Evolutionary conservation across 768 basidiomycete genomes (phyloP).

Genomic region (Sarcomyxa edulis): DNA sequence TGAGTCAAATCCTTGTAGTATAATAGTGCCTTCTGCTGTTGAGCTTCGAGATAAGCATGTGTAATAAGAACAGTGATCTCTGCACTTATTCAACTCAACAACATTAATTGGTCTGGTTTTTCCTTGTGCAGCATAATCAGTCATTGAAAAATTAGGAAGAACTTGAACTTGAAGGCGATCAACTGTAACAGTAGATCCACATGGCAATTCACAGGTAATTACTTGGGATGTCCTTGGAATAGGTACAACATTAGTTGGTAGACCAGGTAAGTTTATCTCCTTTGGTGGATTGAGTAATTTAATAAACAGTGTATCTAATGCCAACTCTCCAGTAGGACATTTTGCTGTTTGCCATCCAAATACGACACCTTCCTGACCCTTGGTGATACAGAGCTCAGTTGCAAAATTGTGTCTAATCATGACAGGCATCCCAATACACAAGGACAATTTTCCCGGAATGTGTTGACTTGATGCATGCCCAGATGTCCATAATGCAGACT

Average conservation of each 20-base stretch:
- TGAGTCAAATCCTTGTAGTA: slow-evolving; percentile 19
- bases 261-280: slow-evolving; percentile 1
- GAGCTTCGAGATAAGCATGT: slow-evolving; percentile 14
- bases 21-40: slow-evolving; percentile 16
- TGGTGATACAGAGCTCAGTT: slow-evolving; percentile 24
- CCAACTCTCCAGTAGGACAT: slow-evolving; percentile 8
- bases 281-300: slow-evolving; percentile 12
- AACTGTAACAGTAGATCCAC: slow-evolving; percentile 12
- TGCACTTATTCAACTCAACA: slow-evolving; percentile 17
- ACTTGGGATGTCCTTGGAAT: slow-evolving; percentile 5
- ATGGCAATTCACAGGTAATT: slow-evolving; percentile 12
- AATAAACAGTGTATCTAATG: slow-evolving; percentile 15
- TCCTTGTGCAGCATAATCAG: slow-evolving; percentile 19
- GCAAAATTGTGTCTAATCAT: slow-evolving; percentile 21
- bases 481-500: too few species aligned
- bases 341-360: slow-evolving; percentile 16
- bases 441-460: slow-evolving; percentile 22
- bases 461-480: slow-evolving; percentile 11
- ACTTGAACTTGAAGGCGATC: slow-evolving; percentile 17
- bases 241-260: slow-evolving; percentile 18
- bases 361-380: slow-evolving; percentile 22
- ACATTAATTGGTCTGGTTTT: slow-evolving; percentile 18
- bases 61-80: slow-evolving; percentile 11
- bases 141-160: slow-evolving; percentile 25
- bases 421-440: slow-evolving; percentile 24